Conservation (phyloP, 805 yeast species). For the Naumovozyma castellii region DNA sequence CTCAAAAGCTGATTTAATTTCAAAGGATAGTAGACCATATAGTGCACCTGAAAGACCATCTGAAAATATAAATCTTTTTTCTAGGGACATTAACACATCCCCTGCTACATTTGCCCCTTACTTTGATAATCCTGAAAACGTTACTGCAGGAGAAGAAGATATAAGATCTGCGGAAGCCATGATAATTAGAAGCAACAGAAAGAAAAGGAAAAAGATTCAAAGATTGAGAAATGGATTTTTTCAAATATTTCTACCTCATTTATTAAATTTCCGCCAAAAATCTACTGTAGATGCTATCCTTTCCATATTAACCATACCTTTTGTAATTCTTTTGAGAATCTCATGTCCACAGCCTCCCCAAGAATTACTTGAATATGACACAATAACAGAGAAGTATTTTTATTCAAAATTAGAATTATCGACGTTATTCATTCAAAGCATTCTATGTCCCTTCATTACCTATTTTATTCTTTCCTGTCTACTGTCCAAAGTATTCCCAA, state of each 20-base stretch:
- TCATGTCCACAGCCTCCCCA: conserved; percentile 30
- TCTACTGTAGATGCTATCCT: conserved; percentile 20
- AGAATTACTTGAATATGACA: conserved; percentile 20
- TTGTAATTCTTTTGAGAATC: conserved; percentile 27
- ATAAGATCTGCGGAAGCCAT: neutral
- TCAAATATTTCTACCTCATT: conserved; percentile 27
- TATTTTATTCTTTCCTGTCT: conserved; percentile 15
- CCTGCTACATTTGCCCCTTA: conserved; percentile 22
- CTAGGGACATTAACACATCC: conserved; percentile 9
- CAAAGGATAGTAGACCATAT: too few species aligned
- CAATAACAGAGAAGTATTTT: conserved; percentile 12
- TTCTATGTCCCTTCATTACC: conserved; percentile 25
- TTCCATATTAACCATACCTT: conserved; percentile 29
- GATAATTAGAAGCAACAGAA: neutral
- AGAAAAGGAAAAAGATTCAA: conserved; percentile 3
- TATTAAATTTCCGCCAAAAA: conserved; percentile 22
- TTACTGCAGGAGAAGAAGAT: neutral
- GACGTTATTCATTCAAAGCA: conserved; percentile 25
- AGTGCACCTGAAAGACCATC: neutral
- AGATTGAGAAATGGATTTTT: conserved; percentile 4
- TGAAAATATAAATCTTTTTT: neutral
- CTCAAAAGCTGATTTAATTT: neutral
- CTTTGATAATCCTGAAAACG: conserved; percentile 12
- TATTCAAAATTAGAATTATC: conserved; percentile 13
- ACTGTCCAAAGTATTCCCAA: conserved; percentile 5